These are phyloP conservation scores for Nephelium lappaceum DNA, from an alignment of 345 rosid genomes.

Conservation along the genomic window DNA sequence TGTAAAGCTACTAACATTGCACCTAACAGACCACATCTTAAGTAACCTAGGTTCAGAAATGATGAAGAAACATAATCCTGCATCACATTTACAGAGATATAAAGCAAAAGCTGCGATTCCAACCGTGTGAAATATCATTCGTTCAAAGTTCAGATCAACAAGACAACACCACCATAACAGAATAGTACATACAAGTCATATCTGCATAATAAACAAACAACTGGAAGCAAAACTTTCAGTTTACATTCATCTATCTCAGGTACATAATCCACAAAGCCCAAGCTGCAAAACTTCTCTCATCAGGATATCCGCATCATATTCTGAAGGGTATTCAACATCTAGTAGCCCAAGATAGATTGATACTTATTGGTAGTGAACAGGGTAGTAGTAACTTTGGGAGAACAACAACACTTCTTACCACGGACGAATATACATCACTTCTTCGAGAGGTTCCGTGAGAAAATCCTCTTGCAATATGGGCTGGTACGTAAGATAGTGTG, in stretches of 20 bases:
- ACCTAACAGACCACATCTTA: neutral
- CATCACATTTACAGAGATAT: neutral
- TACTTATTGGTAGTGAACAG: conserved; percentile 25
- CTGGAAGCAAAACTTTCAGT: conserved; percentile 23
- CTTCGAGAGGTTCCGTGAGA: conserved; percentile 55
- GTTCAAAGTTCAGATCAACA: conserved; percentile 16
- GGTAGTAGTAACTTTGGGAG: conserved; percentile 23
- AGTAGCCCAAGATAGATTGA: conserved; percentile 10
- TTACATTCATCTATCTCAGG: conserved; percentile 19
- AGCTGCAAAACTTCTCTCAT: conserved; percentile 14
- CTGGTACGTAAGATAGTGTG: conserved; percentile 50
- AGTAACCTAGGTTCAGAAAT: neutral
- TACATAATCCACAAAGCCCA: conserved; percentile 19
- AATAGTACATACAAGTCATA: conserved; percentile 34
- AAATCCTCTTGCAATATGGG: conserved; percentile 77
- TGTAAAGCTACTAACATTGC: neutral
- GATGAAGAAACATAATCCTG: neutral
- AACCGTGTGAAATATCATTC: conserved; percentile 21
- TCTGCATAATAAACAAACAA: conserved; percentile 37
- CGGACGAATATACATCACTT: conserved; percentile 39
- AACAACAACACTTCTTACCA: conserved; percentile 34
- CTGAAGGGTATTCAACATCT: conserved; percentile 25
- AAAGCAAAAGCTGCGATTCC: conserved; percentile 4
- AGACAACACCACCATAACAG: conserved; percentile 44
- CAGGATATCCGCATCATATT: conserved; percentile 26